Base-by-base conservation (phyloP, 352 stramenopile species). In the Pythium chondricola region DNA sequence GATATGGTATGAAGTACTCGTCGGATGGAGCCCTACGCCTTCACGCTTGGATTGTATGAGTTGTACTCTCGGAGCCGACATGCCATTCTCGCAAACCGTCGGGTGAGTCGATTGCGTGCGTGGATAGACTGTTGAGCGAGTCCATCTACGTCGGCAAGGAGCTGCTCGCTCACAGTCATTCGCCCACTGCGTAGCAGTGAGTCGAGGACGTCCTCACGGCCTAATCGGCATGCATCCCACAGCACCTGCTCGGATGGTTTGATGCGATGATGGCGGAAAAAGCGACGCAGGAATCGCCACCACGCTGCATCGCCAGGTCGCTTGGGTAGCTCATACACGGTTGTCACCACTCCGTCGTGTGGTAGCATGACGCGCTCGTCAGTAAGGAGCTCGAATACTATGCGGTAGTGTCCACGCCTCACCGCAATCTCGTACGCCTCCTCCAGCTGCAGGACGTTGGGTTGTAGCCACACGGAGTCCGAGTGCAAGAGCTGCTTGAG, bases 201-300 rank as follows among this genome's bases (percentile, higher is more conserved):
- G 17, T 53, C 42, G 2, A 63, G 48, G 14, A 63, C 29, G 0
- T 44, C 56, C 14, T 18, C 27, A 6, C 40, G 25, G 5, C 10
- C 48, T 4, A 52, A 39, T 3, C 43, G 33, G 20, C 37, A 52
- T 8, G 49, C 43, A n/a, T 56, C 43, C 3, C 51, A 26, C n/a
- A 65, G 49, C 38, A 65, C 36, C 20, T 54, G 43, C 22, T 58
- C 26, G 44, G 44, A 33, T 1, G 56, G 43, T 41, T 58, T 27
- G 2, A 65, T 33, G 21, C 48, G 50, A 18, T 30, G 43, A 26
- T 58, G 44, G 6, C 56, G 48, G 21, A 63, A 32, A 18, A 41
- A 63, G 2, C 48, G 56, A 13, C 48, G 56, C 2, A 58, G 35
- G 33, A 58, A 63, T 4, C 20, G 16, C 17, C 37, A 48, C 56